These are phyloP conservation scores for Ophiognomonia clavigignenti-juglandacearum DNA, from an alignment of 2,329 filamentous ascomycete genomes.

Conservation along the genomic window DNA sequence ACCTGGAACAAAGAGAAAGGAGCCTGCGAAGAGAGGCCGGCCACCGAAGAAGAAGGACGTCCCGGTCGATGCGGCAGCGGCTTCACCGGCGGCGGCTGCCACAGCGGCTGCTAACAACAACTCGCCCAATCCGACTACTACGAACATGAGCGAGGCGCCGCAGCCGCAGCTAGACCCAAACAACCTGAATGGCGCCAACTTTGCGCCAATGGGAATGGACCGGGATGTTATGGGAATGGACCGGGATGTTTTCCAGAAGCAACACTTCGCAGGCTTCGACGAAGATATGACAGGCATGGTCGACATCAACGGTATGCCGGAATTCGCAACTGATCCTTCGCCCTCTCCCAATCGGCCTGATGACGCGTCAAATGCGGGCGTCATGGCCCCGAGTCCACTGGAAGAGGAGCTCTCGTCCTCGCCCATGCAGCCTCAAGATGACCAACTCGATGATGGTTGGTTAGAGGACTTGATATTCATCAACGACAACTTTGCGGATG, in stretches of 20 bases:
- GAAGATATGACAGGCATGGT: slow-evolving; percentile 8
- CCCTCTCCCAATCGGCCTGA: slow-evolving; percentile 10
- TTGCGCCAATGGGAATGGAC: slow-evolving; percentile 11
- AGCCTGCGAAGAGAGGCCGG: slow-evolving; percentile 54
- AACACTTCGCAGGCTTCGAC: slow-evolving; percentile 5
- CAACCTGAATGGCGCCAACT: slow-evolving; percentile 7
- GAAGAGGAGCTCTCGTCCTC: slow-evolving; percentile 15
- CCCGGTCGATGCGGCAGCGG: neutral
- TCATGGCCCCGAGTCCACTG: slow-evolving; percentile 12
- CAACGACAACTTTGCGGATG: slow-evolving; percentile 15
- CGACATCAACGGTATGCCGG: slow-evolving; percentile 9
- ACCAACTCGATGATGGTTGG: slow-evolving; percentile 14
- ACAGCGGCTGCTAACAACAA: too few relatives aligned
- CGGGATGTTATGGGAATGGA: slow-evolving; percentile 5
- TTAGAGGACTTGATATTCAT: slow-evolving; percentile 15
- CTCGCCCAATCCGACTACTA: neutral
- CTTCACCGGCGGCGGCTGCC: too few relatives aligned
- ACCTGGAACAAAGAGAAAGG: slow-evolving; percentile 64
- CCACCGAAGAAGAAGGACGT: slow-evolving; percentile 48
- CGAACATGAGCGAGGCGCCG: slow-evolving; percentile 13
- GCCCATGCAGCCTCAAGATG: slow-evolving; percentile 10
- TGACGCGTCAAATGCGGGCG: slow-evolving; percentile 6
- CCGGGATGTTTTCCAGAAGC: neutral
- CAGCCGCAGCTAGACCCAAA: slow-evolving; percentile 4
- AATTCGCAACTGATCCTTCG: slow-evolving; percentile 13